Conservation (phyloP, 148 eudicot species). For the Nepenthes gracilis region DNA sequence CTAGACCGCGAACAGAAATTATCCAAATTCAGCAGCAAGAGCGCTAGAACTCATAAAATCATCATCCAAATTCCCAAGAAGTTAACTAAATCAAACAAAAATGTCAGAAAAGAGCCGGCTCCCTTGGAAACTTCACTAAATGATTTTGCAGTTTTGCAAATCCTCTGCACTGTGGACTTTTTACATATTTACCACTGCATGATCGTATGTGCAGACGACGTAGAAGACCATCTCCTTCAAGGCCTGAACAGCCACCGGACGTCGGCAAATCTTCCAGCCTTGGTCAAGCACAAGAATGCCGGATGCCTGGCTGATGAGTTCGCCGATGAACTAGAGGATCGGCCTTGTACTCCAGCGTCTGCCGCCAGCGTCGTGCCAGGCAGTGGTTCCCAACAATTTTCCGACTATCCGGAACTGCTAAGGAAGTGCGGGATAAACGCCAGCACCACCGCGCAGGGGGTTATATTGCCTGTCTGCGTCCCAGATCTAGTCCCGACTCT, state of each 20-base stretch:
- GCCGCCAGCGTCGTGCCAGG: conserved; percentile 17
- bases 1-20: too few species aligned
- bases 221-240: conserved; percentile 52
- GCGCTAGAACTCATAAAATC: too few species aligned
- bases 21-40: too few species aligned
- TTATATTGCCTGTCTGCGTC: conserved; percentile 68
- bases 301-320: conserved; percentile 59
- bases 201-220: neutral
- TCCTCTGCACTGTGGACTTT: too few species aligned
- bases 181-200: too few species aligned
- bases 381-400: conserved; percentile 17
- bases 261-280: conserved; percentile 21
- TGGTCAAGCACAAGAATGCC: conserved; percentile 45
- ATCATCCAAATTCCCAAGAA: too few species aligned
- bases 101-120: too few species aligned
- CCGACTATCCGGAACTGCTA: conserved; percentile 35
- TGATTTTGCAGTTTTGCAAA: too few species aligned
- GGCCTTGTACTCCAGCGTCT: conserved; percentile 21
- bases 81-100: too few species aligned
- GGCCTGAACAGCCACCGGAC: conserved; percentile 69
- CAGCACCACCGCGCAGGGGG: conserved; percentile 37
- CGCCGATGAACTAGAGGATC: conserved; percentile 33
- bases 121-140: too few species aligned
- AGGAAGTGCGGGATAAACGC: conserved; percentile 47
- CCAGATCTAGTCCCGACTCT: conserved; percentile 36